Conservation (phyloP, 2,329 filamentous ascomycete genomes). For the Emergomyces pasteurianus region DNA sequence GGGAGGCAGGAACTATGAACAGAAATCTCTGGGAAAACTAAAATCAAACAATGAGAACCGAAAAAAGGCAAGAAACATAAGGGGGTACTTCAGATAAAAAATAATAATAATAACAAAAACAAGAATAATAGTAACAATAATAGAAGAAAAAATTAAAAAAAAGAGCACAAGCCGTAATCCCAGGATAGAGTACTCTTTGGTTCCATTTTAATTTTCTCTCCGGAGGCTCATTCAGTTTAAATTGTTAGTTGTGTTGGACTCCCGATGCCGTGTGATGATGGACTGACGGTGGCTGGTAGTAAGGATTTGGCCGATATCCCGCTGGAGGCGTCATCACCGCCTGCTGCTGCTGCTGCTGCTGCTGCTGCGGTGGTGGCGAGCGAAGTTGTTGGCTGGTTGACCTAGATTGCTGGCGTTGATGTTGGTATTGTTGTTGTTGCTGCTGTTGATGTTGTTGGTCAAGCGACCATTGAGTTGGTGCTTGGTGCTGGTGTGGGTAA, state of each 20-base stretch:
- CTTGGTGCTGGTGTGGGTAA: slow-evolving; percentile 9
- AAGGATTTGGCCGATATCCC: slow-evolving; percentile 2
- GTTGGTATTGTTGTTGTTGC: not conserved
- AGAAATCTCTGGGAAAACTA: not conserved
- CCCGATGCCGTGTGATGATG: not conserved
- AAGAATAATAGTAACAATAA: not conserved
- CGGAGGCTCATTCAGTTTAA: not conserved
- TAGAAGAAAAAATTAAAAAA: not conserved
- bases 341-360: slow-evolving; percentile 6
- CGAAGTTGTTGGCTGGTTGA: slow-evolving; percentile 5
- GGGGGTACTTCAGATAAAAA: not conserved
- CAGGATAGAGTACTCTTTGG: not conserved
- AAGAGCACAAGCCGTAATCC: not conserved
- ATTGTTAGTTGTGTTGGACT: not conserved
- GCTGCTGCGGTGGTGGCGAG: slow-evolving; percentile 4
- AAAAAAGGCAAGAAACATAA: not conserved
- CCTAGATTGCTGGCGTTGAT: not conserved
- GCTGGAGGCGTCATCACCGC: not conserved
- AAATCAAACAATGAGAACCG: not conserved
- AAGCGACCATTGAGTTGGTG: not conserved
- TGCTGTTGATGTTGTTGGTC: not conserved
- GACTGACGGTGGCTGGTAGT: not conserved
- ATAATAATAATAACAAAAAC: no score
- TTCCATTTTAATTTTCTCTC: not conserved
- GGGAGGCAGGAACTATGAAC: not conserved